Base-by-base conservation (phyloP, 495 filamentous ascomycete genomes). In the Xylaria castorea region DNA sequence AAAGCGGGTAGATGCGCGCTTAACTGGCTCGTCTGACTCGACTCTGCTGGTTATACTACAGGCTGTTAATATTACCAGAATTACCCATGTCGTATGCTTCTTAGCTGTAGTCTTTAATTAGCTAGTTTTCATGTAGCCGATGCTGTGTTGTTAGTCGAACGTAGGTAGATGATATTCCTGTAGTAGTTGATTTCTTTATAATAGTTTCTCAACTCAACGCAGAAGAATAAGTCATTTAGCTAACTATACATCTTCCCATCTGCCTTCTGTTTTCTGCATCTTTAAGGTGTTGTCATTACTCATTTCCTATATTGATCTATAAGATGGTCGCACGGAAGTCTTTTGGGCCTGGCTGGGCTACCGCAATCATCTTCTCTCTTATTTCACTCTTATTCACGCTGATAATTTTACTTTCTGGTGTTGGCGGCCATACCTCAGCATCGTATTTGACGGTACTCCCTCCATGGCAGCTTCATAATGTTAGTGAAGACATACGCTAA, bases 401-500 rank as follows among this genome's bases (percentile, higher is more conserved):
- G 8, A 30, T 83, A 18, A 51, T 80, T 22, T 66, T 83, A 9
- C 73, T 80, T 11, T 76, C 79, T 3, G 81, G 80, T 32, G 66
- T 80, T 11, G 73, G 70, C 5, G 72, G 73, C 27, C 75, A 61
- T 66, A 73, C 66, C 7, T 42, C 73, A 20, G 75, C 73, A 22
- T 70, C 71, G 1, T 83, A 75, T 72, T 50, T 83, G 48, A 81
- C 81, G 76, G 81, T 80, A 71, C 40, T 74, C 50, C 55, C 25
- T 32, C 63, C 16, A 22, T 20, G 8, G 20, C 11, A 34, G 46
- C n/a, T 8, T 40, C n/a, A 7, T 6, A 61, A 53, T 58, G 12
- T 16, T 36, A 30, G 38, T 68, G 0, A 30, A 76, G 7, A 25
- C 22, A 25, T 38, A 36, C 2, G 14, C 53, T 66, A 30, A 68